A percentile compares a stretch with the other conserved stretches of the same genome.
Conservation (phyloP, 140 eudicot species). For the Ambrosia hybrid region DNA sequence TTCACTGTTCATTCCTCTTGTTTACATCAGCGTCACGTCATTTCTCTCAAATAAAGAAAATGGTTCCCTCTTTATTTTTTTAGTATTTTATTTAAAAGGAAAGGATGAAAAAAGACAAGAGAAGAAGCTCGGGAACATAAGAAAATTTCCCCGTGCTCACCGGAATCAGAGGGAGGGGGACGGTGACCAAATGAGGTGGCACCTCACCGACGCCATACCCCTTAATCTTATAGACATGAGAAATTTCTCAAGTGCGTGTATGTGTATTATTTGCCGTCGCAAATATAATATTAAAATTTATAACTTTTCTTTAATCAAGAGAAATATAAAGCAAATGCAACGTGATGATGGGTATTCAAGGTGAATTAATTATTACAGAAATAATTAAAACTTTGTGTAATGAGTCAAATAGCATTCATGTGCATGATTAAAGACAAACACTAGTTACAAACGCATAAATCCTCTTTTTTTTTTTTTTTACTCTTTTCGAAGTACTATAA, state of each 20-base stretch:
- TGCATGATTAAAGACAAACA: slow-evolving; percentile 31
- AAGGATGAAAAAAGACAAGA: too few relatives aligned
- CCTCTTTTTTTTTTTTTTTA: neutral
- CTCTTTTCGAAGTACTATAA: neutral
- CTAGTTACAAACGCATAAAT: slow-evolving; percentile 18
- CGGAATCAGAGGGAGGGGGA: too few relatives aligned
- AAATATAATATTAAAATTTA: neutral
- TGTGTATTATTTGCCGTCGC: slow-evolving; percentile 17
- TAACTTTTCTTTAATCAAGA: neutral
- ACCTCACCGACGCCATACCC: too few relatives aligned
- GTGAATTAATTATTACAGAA: neutral
- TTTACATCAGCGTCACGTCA: too few relatives aligned
- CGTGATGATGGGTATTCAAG: neutral
- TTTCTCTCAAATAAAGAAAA: too few relatives aligned
- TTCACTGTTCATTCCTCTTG: too few relatives aligned
- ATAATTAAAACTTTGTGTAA: neutral
- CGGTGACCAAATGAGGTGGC: too few relatives aligned
- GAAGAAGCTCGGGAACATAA: too few relatives aligned
- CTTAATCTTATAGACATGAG: too few relatives aligned
- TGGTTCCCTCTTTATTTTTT: too few relatives aligned
- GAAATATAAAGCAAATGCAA: neutral
- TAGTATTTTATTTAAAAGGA: too few relatives aligned
- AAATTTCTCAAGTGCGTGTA: slow-evolving; percentile 15
- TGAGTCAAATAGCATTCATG: slow-evolving; percentile 24
- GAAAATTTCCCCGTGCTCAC: too few relatives aligned